Evolutionary conservation across 768 basidiomycete species (phyloP), one percentile per base, ranked within the genome.

Genomic region (Pleurotus giganteus): DNA sequence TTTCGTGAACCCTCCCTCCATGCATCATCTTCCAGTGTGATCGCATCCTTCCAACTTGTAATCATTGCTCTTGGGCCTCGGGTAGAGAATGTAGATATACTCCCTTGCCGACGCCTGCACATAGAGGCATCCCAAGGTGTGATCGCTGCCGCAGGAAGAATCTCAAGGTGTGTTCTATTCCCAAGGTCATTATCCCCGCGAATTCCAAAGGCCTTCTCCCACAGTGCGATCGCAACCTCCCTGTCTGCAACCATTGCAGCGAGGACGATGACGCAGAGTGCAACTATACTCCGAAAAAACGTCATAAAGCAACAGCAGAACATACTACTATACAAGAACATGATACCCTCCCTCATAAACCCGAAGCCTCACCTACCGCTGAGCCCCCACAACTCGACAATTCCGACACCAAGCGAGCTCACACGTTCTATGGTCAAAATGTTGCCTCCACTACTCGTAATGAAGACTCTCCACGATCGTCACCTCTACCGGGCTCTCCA

Each of bases 251-350:
- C 60, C 81, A 86, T 56, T 89, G 86, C 54, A 72, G 73, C 34
- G 80, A 80, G 45, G 72, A 76, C 55, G 73, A 78, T 46, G 77
- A 75, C 34, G 67, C 69, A 13, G 79, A 82, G 45, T 88, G 86
- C 67, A 85, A 86, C 61, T 88, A 89, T 62, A 86, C 86, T 31
- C 86, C 86, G 7, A 88, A 88, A 70, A 86, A 85, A 60, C 72
- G 84, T 53, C 79, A 79, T 60, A 86, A 78, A 62, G 76, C 78
- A 36, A 76, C 76, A 15, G 65, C 71, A 23, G 57, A 60, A 12
- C 62, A 64, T 7, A 56, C 57, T 24, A 55, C 59, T 27, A 55
- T 58, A 9, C 61, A 60, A 39, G 63, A 59, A 17, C 54, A 29
- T 7, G 44, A 61, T 37, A 39, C 54, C 2, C 60, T 57, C 24